Conservation (phyloP, 2,329 filamentous ascomycete species). For the Ophiostoma sp. region DNA sequence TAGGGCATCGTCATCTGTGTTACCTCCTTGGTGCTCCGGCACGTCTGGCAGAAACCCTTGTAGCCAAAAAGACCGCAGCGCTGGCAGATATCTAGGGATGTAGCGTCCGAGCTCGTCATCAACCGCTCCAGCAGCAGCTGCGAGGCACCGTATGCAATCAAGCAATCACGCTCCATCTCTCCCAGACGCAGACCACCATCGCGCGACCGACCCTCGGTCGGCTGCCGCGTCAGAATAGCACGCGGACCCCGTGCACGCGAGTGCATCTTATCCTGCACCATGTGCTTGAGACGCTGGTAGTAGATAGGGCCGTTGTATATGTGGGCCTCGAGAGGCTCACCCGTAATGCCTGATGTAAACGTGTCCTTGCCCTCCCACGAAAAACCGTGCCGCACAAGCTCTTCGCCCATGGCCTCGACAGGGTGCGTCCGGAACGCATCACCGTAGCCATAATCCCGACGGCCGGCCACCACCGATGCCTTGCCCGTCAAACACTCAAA, state of each 20-base stretch:
- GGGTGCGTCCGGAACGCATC: constrained; percentile 78
- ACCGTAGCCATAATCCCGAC: constrained; percentile 75
- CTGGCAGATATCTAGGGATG: constrained; percentile 90
- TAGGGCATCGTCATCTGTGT: constrained; percentile 96
- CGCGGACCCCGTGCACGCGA: constrained; percentile 83
- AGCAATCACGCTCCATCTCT: constrained; percentile 97
- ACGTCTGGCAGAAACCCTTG: constrained; percentile 89
- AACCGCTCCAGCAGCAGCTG: constrained; percentile 87
- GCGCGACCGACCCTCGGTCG: constrained; percentile 88
- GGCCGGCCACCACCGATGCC: constrained; percentile 78
- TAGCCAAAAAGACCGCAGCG: constrained; percentile 93
- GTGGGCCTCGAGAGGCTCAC: constrained; percentile 88
- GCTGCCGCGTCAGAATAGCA: constrained; percentile 88
- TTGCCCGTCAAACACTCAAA: constrained; percentile 93
- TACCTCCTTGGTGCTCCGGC: constrained; percentile 76
- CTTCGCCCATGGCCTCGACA: constrained; percentile 81
- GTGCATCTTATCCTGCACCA: constrained; percentile 99
- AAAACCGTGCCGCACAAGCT: constrained; percentile 83
- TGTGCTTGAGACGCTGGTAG: constrained; percentile 99
- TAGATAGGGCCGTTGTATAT: constrained; percentile 99
- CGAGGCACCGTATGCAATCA: constrained; percentile 93
- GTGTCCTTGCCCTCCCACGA: constrained; percentile 97
- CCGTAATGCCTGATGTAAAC: constrained; percentile 90
- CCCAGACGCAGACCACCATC: constrained; percentile 89
- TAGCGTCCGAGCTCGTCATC: constrained; percentile 90